A percentile compares a stretch with the other conserved stretches of the same genome.
Evolutionary conservation across 2,329 filamentous ascomycete genomes (phyloP).

Genomic region (Annulohypoxylon truncatum): DNA sequence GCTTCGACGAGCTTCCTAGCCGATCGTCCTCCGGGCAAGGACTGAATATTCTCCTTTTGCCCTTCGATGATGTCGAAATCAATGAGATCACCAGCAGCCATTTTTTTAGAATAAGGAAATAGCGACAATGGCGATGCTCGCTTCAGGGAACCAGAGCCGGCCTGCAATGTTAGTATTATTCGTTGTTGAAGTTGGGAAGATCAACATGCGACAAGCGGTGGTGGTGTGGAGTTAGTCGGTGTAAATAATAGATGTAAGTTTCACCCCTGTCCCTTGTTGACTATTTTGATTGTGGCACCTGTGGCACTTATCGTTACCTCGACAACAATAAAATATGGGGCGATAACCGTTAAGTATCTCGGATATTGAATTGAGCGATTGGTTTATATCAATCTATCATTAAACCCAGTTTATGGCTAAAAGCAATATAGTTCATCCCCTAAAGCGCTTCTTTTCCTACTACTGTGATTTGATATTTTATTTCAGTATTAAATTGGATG

Average conservation of each 20-base stretch:
- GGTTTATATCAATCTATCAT: background rate
- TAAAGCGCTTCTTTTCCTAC: too few relatives aligned
- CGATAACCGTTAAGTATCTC: background rate
- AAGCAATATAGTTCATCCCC: too few relatives aligned
- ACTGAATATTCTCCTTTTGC: constrained; percentile 98
- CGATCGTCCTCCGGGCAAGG: constrained; percentile 86
- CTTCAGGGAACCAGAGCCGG: constrained; percentile 28
- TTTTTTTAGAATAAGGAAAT: constrained; percentile 49
- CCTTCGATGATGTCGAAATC: constrained; percentile 93
- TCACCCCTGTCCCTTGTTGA: constrained; percentile 42
- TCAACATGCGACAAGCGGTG: constrained; percentile 15
- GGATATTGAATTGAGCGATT: constrained; percentile 24
- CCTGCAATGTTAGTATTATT: constrained; percentile 39
- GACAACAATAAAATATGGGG: constrained; percentile 43
- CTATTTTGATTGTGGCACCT: constrained; percentile 42
- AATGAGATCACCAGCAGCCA: constrained; percentile 67
- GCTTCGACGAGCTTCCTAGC: constrained; percentile 88
- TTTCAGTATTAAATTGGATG: background rate
- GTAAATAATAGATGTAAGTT: constrained; percentile 3
- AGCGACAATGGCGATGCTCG: constrained; percentile 33
- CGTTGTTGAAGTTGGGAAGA: constrained; percentile 34
- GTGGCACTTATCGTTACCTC: constrained; percentile 36
- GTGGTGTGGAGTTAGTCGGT: constrained; percentile 20
- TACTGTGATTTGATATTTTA: background rate
- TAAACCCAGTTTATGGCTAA: background rate